phyloP scores from a whole-genome alignment of 2,329 filamentous ascomycete genomes.

The Alternaria hordeiaustralica region DNA sequence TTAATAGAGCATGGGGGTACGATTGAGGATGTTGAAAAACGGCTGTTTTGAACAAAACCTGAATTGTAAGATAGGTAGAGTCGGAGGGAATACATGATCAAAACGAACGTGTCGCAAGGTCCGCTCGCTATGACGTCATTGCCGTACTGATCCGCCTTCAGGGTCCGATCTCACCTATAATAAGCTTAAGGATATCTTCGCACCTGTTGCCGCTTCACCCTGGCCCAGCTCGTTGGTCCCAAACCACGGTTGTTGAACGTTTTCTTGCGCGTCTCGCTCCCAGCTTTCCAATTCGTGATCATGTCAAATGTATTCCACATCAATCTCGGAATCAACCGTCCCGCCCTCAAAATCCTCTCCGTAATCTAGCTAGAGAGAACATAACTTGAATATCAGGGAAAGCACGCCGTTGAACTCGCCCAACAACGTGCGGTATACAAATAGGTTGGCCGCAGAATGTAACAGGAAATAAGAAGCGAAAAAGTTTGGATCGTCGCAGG shows the following conservation, averaged over 20 bases:
- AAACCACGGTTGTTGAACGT: background rate
- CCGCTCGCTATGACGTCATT: background rate
- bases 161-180: background rate
- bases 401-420: background rate
- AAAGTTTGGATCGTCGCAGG: background rate
- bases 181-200: background rate
- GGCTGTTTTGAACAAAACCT: background rate
- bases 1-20: background rate
- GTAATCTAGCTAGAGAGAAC: background rate
- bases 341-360: background rate
- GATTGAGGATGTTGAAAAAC: background rate
- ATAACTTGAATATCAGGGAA: background rate
- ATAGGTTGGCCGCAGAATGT: background rate
- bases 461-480: background rate
- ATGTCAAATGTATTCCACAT: background rate
- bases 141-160: background rate
- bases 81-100: background rate
- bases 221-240: background rate
- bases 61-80: background rate
- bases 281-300: background rate
- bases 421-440: background rate
- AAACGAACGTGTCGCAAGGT: background rate
- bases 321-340: background rate
- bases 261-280: background rate
- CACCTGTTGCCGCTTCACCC: background rate